Base-by-base conservation (phyloP, 1,284 basidiomycete species). In the Malassezia equina region DNA sequence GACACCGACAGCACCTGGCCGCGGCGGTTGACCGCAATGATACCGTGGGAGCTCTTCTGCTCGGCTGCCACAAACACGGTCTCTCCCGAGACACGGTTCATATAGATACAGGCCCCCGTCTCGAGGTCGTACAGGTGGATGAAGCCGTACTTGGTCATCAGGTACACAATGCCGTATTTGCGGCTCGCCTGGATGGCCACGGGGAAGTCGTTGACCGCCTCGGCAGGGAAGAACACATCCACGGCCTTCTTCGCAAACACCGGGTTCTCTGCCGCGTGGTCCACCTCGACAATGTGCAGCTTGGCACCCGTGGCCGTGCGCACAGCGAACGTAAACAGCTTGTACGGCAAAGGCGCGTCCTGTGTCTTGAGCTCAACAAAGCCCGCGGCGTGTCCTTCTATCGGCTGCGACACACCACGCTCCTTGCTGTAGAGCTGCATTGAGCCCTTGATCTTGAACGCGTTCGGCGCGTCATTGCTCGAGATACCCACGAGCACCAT, bases 11-110 rank as follows among this genome's bases (percentile, higher is more conserved):
- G 81, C 17, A 99, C 91, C 77, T 99, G 94, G 47, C 94, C 94
- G 79, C 96, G 96, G 81, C 93, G 88, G 82, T 99, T 99, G 72
- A 99, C 90, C 66, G 93, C 94, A 65, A 99, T 90, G 76, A 99
- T 94, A 78, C 94, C 94, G 74, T 90, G 84, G 12, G 85, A 85
- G 25, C 84, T 82, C 77, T 95, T 91, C 76, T 96, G 90, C 71
- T 95, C 90, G 17, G 91, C 88, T 7, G 94, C 96, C 47, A 95
- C 91, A 77, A 99, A 98, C 76, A 98, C 96, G 45, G 94, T 98
- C 79, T 98, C 94, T 42, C 94, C 93, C 47, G 90, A 94, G 76
- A 99, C 98, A 63, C 94, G 87, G 82, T 99, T 98, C 94, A 98
- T 99, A 81, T 98, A 99, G 67, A 98, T 85, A 79, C 94, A 98